A percentile compares a stretch with the other conserved stretches of the same genome.
phyloP scores from a whole-genome alignment of 345 rosid species.

The Camelina neglecta region DNA sequence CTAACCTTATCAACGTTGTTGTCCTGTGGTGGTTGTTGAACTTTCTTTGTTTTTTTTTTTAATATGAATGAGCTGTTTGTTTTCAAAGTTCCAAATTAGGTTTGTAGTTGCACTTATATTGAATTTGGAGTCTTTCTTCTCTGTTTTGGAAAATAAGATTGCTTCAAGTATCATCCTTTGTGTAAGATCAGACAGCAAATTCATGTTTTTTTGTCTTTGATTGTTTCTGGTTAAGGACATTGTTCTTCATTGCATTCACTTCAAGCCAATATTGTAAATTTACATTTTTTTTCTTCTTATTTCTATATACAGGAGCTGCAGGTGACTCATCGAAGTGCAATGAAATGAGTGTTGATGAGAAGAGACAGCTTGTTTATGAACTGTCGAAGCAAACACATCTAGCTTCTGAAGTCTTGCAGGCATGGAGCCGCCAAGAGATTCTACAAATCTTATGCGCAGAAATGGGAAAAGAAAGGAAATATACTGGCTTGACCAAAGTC shows the following conservation, averaged over 20 bases:
- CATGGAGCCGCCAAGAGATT: slow-evolving; percentile 79
- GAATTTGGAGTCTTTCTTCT: slow-evolving; percentile 16
- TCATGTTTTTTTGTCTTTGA: neutral
- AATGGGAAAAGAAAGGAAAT: slow-evolving; percentile 82
- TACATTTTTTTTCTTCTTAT: neutral
- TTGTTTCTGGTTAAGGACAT: slow-evolving; percentile 9
- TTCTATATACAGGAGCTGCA: slow-evolving; percentile 35
- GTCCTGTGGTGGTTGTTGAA: slow-evolving; percentile 24
- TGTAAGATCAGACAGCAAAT: slow-evolving; percentile 12
- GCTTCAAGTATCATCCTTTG: slow-evolving; percentile 20
- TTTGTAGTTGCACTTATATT: neutral
- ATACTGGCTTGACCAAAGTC: slow-evolving; percentile 69
- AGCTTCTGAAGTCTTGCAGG: slow-evolving; percentile 70
- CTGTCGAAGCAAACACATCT: slow-evolving; percentile 61
- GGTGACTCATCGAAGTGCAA: slow-evolving; percentile 61
- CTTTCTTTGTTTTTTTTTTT: slow-evolving; percentile 11
- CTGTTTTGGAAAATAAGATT: slow-evolving; percentile 8
- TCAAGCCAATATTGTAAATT: neutral
- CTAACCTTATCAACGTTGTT: slow-evolving; percentile 34
- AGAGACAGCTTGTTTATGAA: slow-evolving; percentile 65
- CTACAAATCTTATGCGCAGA: slow-evolving; percentile 81
- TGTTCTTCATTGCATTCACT: slow-evolving; percentile 16
- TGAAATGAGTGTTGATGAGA: slow-evolving; percentile 69
- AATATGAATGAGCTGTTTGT: neutral
- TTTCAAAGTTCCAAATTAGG: neutral